A percentile compares a stretch with the other conserved stretches of the same genome.
Evolutionary conservation across 768 basidiomycete genomes (phyloP).

Genomic region (Pisolithus tinctorius): DNA sequence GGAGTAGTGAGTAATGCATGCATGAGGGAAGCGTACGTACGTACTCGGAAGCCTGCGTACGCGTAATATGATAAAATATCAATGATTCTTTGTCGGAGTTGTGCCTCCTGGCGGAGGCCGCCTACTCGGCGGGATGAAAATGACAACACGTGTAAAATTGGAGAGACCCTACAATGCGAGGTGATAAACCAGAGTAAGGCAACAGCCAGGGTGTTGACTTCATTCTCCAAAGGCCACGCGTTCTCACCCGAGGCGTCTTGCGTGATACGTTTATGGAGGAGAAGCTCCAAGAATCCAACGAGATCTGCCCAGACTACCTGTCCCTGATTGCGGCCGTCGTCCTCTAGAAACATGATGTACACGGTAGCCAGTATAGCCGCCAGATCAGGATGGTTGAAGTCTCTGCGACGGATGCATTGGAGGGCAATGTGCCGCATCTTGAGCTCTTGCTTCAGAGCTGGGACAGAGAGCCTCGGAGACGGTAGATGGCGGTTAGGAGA

Average conservation of each 20-base stretch:
- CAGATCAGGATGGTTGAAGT: slow-evolving; percentile 30
- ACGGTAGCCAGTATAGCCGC: slow-evolving; percentile 44
- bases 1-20: slow-evolving; percentile 7
- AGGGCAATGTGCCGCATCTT: slow-evolving; percentile 38
- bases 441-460: slow-evolving; percentile 38
- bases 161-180: slow-evolving; percentile 18
- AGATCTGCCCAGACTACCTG: slow-evolving; percentile 41
- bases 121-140: slow-evolving; percentile 2
- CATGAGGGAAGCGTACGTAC: slow-evolving; percentile 12
- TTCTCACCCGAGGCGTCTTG: slow-evolving; percentile 31
- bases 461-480: slow-evolving; percentile 15
- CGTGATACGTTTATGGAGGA: slow-evolving; percentile 35
- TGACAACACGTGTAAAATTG: not conserved
- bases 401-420: slow-evolving; percentile 36
- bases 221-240: slow-evolving; percentile 45
- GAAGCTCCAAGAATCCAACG: slow-evolving; percentile 33
- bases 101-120: slow-evolving; percentile 27
- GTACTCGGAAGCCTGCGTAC: slow-evolving; percentile 43
- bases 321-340: slow-evolving; percentile 41
- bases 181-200: slow-evolving; percentile 43
- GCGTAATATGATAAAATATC: slow-evolving; percentile 37
- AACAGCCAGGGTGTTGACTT: slow-evolving; percentile 39
- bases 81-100: slow-evolving; percentile 28
- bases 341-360: slow-evolving; percentile 54
- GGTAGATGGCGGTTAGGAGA: slow-evolving; percentile 36